Evolutionary conservation across 2,329 filamentous ascomycete species (phyloP).

Genomic region (Periglandula ipomoeae): DNA sequence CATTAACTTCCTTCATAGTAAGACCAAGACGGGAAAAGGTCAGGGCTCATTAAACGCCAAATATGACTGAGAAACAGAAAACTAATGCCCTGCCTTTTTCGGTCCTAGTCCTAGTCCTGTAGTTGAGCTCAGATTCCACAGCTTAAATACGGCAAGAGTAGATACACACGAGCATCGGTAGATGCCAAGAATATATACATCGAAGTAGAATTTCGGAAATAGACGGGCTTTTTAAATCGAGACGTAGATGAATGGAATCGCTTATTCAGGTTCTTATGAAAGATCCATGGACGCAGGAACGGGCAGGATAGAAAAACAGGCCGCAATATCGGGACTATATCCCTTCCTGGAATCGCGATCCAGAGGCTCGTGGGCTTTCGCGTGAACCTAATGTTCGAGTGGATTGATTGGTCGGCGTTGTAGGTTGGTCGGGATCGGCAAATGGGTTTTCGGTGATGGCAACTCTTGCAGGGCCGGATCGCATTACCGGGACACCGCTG

Average conservation of each 20-base stretch:
- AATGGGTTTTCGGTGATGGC: conserved; percentile 49
- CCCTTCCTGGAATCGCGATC: conserved; percentile 32
- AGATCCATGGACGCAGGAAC: too few species aligned
- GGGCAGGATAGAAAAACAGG: too few species aligned
- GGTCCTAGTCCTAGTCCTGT: background rate
- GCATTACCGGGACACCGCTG: conserved; percentile 51
- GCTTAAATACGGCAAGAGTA: background rate
- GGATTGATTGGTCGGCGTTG: conserved; percentile 16
- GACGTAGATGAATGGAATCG: background rate
- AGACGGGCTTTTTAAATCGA: background rate
- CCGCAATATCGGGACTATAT: conserved; percentile 22
- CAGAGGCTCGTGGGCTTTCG: conserved; percentile 25
- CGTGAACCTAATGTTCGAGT: conserved; percentile 26
- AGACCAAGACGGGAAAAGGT: background rate
- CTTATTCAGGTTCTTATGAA: too few species aligned
- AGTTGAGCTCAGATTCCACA: background rate
- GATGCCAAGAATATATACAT: conserved; percentile 8
- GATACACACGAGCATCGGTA: conserved; percentile 4
- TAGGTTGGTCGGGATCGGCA: conserved; percentile 19
- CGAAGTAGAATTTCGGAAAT: background rate
- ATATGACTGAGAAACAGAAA: background rate
- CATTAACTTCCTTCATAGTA: conserved; percentile 2
- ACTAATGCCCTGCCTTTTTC: background rate
- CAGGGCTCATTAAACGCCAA: background rate
- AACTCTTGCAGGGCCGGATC: conserved; percentile 56